A percentile compares a stretch with the other conserved stretches of the same genome.
These are phyloP conservation scores for Barnettozyma wickerhamii DNA, from an alignment of 805 yeast species.

Conservation along the genomic window DNA sequence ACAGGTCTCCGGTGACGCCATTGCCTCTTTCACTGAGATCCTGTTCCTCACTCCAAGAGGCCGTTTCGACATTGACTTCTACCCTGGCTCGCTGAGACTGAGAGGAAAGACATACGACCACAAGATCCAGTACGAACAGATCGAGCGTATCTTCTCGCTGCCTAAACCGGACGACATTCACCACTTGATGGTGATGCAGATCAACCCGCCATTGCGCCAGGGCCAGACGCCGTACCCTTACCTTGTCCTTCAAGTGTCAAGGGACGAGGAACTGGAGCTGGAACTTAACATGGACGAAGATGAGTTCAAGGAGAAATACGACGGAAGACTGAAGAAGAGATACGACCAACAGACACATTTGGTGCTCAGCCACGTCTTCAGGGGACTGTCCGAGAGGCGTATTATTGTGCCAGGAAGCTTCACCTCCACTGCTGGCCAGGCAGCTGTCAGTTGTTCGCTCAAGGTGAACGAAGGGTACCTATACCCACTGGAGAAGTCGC, in stretches of 20 bases:
- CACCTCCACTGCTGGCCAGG: slow-evolving; percentile 68
- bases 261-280: slow-evolving; percentile 87
- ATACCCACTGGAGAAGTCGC: slow-evolving; percentile 88
- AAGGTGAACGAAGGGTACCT: slow-evolving; percentile 95
- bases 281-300: slow-evolving; percentile 82
- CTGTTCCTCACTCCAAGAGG: slow-evolving; percentile 97
- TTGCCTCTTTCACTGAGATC: slow-evolving; percentile 87
- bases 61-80: slow-evolving; percentile 95
- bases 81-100: slow-evolving; percentile 76
- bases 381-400: slow-evolving; percentile 85
- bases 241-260: slow-evolving; percentile 81
- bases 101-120: slow-evolving; percentile 98
- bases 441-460: slow-evolving; percentile 87
- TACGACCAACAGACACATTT: slow-evolving; percentile 84
- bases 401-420: slow-evolving; percentile 82
- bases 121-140: slow-evolving; percentile 84
- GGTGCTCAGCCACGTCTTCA: slow-evolving; percentile 82
- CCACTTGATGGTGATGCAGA: slow-evolving; percentile 81
- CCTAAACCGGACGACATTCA: slow-evolving; percentile 95
- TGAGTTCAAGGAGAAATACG: slow-evolving; percentile 72
- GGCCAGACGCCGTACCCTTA: slow-evolving; percentile 97
- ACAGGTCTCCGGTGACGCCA: slow-evolving; percentile 89
- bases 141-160: slow-evolving; percentile 84
- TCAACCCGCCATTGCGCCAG: slow-evolving; percentile 96
- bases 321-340: slow-evolving; percentile 63